A percentile compares a stretch with the other conserved stretches of the same genome.
These are phyloP conservation scores for Porcisia hertigi DNA, from an alignment of 208 protist species.

Conservation along the genomic window DNA sequence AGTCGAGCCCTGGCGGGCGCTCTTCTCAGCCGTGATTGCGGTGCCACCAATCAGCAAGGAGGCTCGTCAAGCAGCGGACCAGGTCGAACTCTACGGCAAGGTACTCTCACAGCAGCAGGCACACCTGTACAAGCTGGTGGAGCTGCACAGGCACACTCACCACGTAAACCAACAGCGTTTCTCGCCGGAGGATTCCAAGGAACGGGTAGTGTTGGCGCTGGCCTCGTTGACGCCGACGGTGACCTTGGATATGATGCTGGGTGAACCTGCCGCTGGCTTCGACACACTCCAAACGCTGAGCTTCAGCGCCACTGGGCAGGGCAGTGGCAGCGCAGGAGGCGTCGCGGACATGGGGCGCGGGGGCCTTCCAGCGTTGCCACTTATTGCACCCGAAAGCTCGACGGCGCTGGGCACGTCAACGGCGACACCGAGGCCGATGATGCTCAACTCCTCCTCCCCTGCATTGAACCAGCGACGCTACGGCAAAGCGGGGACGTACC, in stretches of 20 bases:
- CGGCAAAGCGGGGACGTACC: slow-evolving; percentile 11
- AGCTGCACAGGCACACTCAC: slow-evolving; percentile 6
- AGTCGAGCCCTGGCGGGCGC: slow-evolving; percentile 26
- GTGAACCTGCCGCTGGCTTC: background rate
- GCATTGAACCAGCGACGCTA: slow-evolving; percentile 6
- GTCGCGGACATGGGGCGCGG: background rate
- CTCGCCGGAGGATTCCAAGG: background rate
- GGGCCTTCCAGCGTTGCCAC: slow-evolving; percentile 10
- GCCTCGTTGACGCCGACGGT: background rate
- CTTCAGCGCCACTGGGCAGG: background rate
- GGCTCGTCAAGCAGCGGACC: slow-evolving; percentile 15
- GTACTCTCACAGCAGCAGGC: slow-evolving; percentile 19
- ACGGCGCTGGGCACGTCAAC: background rate
- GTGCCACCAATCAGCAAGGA: slow-evolving; percentile 26
- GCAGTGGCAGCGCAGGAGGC: background rate
- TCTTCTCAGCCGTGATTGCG: slow-evolving; percentile 10
- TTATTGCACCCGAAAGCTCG: background rate
- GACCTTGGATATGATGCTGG: background rate
- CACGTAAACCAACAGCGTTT: background rate
- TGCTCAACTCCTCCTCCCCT: background rate
- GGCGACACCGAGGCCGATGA: background rate
- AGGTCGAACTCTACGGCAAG: background rate
- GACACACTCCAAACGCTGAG: background rate
- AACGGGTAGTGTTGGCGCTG: background rate
- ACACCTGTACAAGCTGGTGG: background rate